Conservation (phyloP, 495 filamentous ascomycete genomes). For the Symbiotaphrina buchneri region DNA sequence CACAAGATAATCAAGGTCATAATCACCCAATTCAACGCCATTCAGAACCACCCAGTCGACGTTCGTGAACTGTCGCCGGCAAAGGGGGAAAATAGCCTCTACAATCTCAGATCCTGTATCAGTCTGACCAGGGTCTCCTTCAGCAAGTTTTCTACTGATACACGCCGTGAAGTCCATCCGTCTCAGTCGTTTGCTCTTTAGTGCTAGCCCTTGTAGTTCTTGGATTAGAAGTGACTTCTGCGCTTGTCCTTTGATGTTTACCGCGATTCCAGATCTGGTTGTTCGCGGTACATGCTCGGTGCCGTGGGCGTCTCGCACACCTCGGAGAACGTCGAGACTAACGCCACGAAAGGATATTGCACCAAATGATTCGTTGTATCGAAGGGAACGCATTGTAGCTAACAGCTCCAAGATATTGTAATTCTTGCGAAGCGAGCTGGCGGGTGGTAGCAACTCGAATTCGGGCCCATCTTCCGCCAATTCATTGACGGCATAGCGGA, state of each 20-base stretch:
- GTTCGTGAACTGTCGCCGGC: constrained; percentile 46
- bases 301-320: constrained; percentile 34
- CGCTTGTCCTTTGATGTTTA: constrained; percentile 34
- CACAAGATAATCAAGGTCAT: constrained; percentile 46
- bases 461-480: constrained; percentile 60
- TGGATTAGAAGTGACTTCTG: constrained; percentile 43
- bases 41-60: constrained; percentile 64
- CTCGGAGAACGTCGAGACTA: constrained; percentile 42
- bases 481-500: constrained; percentile 55
- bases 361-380: constrained; percentile 80
- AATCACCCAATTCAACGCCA: constrained; percentile 64
- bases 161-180: constrained; percentile 40
- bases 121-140: constrained; percentile 22
- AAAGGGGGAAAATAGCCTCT: constrained; percentile 58
- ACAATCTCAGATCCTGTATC: constrained; percentile 59
- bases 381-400: constrained; percentile 64
- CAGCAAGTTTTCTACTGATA: constrained; percentile 24
- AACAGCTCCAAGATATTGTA: constrained; percentile 61
- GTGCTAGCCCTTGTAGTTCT: constrained; percentile 46
- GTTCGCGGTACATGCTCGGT: constrained; percentile 37
- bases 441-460: constrained; percentile 57
- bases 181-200: constrained; percentile 37
- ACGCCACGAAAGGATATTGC: constrained; percentile 67
- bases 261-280: constrained; percentile 28
- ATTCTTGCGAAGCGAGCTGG: constrained; percentile 22